phyloP scores from a whole-genome alignment of 495 filamentous ascomycete species.

The Tuber magnatum region DNA sequence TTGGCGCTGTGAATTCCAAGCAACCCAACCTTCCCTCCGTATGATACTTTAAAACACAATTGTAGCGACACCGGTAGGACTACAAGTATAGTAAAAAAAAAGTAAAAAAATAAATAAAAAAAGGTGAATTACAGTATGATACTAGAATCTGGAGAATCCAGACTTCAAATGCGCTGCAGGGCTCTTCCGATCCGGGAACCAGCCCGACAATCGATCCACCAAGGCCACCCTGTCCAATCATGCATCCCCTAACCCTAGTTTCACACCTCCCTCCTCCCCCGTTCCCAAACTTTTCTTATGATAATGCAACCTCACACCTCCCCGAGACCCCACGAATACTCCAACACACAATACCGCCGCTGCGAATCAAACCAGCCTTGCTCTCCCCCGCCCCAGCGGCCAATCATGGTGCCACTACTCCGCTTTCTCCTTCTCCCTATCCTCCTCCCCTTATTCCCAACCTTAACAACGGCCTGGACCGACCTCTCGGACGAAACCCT shows the following conservation, averaged over 20 bases:
- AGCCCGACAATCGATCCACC: background rate
- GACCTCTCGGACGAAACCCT: conserved; percentile 66
- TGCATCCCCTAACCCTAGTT: background rate
- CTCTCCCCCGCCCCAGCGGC: background rate
- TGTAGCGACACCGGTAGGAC: background rate
- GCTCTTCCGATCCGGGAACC: background rate
- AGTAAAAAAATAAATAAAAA: background rate
- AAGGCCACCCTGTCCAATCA: background rate
- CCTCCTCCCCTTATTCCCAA: conserved; percentile 43
- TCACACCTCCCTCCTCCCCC: background rate
- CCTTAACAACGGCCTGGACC: conserved; percentile 55
- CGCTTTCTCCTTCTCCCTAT: conserved; percentile 12
- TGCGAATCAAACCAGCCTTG: background rate
- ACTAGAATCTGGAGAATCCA: background rate
- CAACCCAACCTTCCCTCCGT: background rate
- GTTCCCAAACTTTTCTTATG: background rate
- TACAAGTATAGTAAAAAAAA: too few species aligned
- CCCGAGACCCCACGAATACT: background rate
- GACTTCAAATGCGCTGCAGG: background rate
- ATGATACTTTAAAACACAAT: background rate
- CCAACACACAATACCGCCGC: background rate
- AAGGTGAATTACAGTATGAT: background rate
- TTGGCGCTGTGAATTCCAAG: background rate
- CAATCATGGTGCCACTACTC: background rate
- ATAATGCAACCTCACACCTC: background rate